phyloP scores from a whole-genome alignment of 73 alveolate genomes.

The Paramecium sonneborni region DNA sequence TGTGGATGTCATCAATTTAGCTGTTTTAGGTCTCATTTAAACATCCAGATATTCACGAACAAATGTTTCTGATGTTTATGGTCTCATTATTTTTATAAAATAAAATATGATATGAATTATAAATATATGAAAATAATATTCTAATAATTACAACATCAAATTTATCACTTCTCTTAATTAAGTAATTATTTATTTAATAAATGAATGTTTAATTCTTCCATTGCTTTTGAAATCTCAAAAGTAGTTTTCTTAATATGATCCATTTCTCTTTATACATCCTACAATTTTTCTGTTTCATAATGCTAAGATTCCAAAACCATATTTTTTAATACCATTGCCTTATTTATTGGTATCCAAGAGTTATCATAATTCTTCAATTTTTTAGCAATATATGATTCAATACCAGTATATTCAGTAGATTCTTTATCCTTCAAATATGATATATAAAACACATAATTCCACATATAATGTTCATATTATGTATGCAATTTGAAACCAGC shows the following conservation, averaged over 20 bases:
- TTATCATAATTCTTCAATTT: slow-evolving; percentile 83
- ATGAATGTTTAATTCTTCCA: slow-evolving; percentile 3
- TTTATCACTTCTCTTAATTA: background rate
- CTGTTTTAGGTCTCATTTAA: background rate
- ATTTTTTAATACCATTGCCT: slow-evolving; percentile 64
- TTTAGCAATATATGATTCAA: slow-evolving; percentile 90
- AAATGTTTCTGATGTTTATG: background rate
- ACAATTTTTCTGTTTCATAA: slow-evolving; percentile 14
- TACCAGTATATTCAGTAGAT: slow-evolving; percentile 94
- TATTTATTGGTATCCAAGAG: slow-evolving; percentile 87
- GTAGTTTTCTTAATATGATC: background rate
- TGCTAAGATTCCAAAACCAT: slow-evolving; percentile 34
- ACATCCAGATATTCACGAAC: background rate
- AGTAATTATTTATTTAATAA: background rate
- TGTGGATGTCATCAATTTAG: slow-evolving; percentile 11
- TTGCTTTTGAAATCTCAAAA: background rate
- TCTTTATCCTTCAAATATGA: slow-evolving; percentile 88
- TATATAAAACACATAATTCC: slow-evolving; percentile 93
- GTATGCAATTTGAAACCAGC: slow-evolving; percentile 75
- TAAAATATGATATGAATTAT: background rate
- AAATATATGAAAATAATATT: no score
- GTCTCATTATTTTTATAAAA: slow-evolving; percentile 32
- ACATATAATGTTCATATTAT: slow-evolving; percentile 86
- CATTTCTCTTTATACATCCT: slow-evolving; percentile 13
- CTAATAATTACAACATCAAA: background rate